Evolutionary conservation across 495 filamentous ascomycete species (phyloP), one percentile per base, ranked within the genome.

Genomic region (Ascodesmis nigricans): DNA sequence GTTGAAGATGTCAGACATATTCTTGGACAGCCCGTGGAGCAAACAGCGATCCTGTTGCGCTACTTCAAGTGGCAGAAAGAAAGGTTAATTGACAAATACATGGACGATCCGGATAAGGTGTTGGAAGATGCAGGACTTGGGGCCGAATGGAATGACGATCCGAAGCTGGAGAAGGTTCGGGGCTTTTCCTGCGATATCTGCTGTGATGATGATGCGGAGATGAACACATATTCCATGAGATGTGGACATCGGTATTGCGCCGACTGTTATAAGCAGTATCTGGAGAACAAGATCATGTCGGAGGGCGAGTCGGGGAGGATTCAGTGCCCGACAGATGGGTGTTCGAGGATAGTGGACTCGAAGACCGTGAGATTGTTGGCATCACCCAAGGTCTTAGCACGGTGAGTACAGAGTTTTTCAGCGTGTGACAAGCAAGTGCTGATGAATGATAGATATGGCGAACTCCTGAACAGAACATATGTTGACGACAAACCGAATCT

Each of bases 221-320:
- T 93, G n/a, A 57, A 80, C 46, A 82, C 78, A 13, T 95, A 92
- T 52, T 78, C 87, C 3, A 82, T 97, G 69, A 90, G 78, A 41
- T 97, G 87, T 54, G 78, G 73, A 0, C 87, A 97, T 55, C 67
- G 90, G n/a, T 95, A 87, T 49, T 97, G 87, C 40, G 75, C 79
- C 20, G 68, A 80, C 46, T 97, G 87, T 56, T 97, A 93, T 52
- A 63, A 71, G 21, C 81, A 91, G 26, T 97, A 97, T 46, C 60
- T 97, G 4, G 58, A 58, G 2, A 79, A 87, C 40, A 97, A 97
- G 59, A 91, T 97, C 44, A 73, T 73, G 38, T 80, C 78, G 33
- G 87, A 97, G 51, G 87, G 87, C 21, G 87, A 97, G 52, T 82
- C 87, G 0, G 81, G 82, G 18, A 68, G 83, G 23, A 95, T 97